Percentiles rank a stretch among this genome's conserved stretches.
phyloP scores from a whole-genome alignment of 2,329 filamentous ascomycete species.

The Colletotrichum gloeosporioides region DNA sequence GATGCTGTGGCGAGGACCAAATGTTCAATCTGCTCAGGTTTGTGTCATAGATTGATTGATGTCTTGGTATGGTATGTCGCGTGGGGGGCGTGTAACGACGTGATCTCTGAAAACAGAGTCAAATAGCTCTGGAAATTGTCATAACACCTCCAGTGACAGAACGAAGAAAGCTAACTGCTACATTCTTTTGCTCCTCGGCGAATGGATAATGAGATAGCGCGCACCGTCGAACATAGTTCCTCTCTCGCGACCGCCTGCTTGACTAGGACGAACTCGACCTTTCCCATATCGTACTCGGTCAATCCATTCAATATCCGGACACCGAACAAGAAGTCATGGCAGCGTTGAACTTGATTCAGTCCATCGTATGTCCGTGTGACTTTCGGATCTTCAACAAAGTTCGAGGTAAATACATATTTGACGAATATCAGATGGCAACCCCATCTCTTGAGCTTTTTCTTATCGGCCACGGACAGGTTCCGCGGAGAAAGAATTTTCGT shows the following conservation, averaged over 20 bases:
- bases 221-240: not conserved
- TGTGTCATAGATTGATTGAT: no score
- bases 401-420: not conserved
- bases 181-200: not conserved
- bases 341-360: not conserved
- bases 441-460: not conserved
- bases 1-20: not conserved
- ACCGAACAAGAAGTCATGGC: not conserved
- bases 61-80: no score
- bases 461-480: rapidly evolving
- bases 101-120: not conserved
- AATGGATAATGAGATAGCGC: not conserved
- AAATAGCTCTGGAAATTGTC: rapidly evolving
- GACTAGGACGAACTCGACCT: not conserved
- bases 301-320: rapidly evolving
- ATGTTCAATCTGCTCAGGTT: no score
- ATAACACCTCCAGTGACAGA: not conserved
- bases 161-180: not conserved
- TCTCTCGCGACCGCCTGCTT: rapidly evolving
- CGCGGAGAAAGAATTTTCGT: not conserved
- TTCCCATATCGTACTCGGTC: not conserved
- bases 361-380: not conserved
- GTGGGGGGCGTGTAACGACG: not conserved
- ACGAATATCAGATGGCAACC: not conserved
- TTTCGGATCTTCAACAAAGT: not conserved